Evolutionary conservation across 108 stramenopile genomes (phyloP), one percentile per base, ranked within the genome.

Genomic region (Pinguiococcus pyrenoidosus): DNA sequence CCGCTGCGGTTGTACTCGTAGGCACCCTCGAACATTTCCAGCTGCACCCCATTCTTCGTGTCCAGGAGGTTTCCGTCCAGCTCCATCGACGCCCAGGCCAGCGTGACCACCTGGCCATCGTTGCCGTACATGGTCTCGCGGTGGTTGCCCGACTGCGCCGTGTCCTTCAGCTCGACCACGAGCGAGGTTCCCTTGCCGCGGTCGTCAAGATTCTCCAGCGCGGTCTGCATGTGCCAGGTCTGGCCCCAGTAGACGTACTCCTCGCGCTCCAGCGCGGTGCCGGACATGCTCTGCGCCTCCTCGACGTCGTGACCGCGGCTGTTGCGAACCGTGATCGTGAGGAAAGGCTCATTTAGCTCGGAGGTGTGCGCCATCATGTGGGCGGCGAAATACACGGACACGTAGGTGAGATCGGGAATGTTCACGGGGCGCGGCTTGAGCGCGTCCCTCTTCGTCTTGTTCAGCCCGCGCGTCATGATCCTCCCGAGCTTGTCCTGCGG

Each of bases 221-320:
- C 67, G 1, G 65, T 71, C 16, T 62, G 66, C 69, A 71, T 71
- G 56, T 68, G 54, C 66, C 66, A 71, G 18, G 60, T 58, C 29
- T 27, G 30, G 1, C 61, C 69, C 69, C 69, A 71, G 60, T 62
- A 71, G 17, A 69, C 51, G 47, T 61, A 59, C 33, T 46, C 47
- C 7, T 50, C 23, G 13, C 65, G 38, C 40, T 24, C 26, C 28
- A 51, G 41, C 1, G 48, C 59, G 0, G 59, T 49, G 0, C 41
- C 49, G n/a, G 37, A 45, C 1, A 50, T 39, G 43, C 44, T 44
- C 28, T 61, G 59, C 1, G 50, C 20, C n/a, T 38, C 40, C 49
- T 61, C 59, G 17, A 61, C 42, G 34, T 44, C 36, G 1, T 34
- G 4, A n/a, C 26, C 9, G n/a, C 28, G 12, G 9, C 33, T 12